Conservation (phyloP, 805 yeast species). For the Pichia membranifaciens region DNA sequence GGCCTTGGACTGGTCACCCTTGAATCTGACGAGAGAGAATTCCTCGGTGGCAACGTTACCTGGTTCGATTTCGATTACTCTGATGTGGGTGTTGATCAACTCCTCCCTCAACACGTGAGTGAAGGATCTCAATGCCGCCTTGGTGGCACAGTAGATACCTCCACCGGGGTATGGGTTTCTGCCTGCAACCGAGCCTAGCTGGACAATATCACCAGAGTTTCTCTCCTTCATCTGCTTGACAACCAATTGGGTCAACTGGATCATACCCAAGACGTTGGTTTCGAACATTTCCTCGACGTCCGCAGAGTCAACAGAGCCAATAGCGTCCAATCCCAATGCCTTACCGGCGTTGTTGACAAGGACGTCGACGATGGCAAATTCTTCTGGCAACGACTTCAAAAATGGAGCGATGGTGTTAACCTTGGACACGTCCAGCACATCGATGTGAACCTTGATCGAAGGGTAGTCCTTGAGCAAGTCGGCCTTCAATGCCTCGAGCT, state of each 20-base stretch:
- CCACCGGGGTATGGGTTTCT: slow-evolving; percentile 78
- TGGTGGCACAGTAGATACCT: slow-evolving; percentile 70
- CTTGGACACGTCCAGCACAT: slow-evolving; percentile 36
- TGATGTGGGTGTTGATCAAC: slow-evolving; percentile 45
- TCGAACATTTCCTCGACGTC: slow-evolving; percentile 75
- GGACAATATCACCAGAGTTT: slow-evolving; percentile 67
- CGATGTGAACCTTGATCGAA: slow-evolving; percentile 27
- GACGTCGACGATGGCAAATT: slow-evolving; percentile 54
- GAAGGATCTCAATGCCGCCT: slow-evolving; percentile 67
- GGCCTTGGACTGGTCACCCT: slow-evolving; percentile 57
- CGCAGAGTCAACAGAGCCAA: slow-evolving; percentile 57
- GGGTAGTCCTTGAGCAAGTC: slow-evolving; percentile 35
- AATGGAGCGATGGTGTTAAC: slow-evolving; percentile 45
- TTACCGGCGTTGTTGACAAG: slow-evolving; percentile 71
- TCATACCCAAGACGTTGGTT: slow-evolving; percentile 84
- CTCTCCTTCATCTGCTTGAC: slow-evolving; percentile 65
- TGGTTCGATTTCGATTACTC: slow-evolving; percentile 72
- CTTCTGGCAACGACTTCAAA: slow-evolving; percentile 37
- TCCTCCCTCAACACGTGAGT: slow-evolving; percentile 60
- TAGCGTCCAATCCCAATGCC: slow-evolving; percentile 73
- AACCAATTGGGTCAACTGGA: slow-evolving; percentile 75
- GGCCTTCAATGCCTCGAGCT: slow-evolving; percentile 34
- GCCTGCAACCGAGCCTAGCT: slow-evolving; percentile 74
- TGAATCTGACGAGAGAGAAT: slow-evolving; percentile 57
- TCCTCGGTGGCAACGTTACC: slow-evolving; percentile 74